phyloP scores from a whole-genome alignment of 257 asterid species.

The Scutellaria galericulata region DNA sequence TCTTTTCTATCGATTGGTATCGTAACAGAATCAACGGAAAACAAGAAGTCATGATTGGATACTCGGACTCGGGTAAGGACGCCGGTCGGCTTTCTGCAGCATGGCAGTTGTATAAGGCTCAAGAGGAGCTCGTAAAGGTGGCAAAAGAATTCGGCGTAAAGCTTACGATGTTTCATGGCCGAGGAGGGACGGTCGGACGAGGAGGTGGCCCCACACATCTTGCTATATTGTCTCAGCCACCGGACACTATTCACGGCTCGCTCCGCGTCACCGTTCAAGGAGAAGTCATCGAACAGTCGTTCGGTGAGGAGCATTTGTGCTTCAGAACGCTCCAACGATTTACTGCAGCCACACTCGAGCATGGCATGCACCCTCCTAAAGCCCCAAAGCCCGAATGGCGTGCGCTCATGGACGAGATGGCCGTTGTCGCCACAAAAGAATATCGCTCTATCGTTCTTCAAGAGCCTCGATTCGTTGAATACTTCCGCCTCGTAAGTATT shows the following conservation, averaged over 20 bases:
- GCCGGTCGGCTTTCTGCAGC: constrained; percentile 98
- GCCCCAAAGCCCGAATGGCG: constrained; percentile 98
- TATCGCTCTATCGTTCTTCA: constrained; percentile 85
- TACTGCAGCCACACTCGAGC: constrained; percentile 99
- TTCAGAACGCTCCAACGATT: constrained; percentile 91
- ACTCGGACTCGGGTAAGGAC: constrained; percentile 95
- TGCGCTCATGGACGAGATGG: constrained; percentile 88
- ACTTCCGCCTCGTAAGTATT: constrained; percentile 87
- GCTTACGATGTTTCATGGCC: constrained; percentile 91
- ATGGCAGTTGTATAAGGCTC: constrained; percentile 93
- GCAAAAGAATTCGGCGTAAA: constrained; percentile 84
- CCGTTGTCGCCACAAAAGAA: constrained; percentile 79
- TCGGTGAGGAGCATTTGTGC: constrained; percentile 95
- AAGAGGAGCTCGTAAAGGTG: constrained; percentile 87
- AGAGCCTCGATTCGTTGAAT: constrained; percentile 93
- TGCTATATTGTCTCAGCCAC: constrained; percentile 96
- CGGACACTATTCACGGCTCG: constrained; percentile 86
- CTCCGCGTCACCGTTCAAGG: constrained; percentile 97
- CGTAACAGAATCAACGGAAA: constrained; percentile 73
- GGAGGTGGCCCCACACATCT: constrained; percentile 99
- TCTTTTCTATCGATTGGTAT: constrained; percentile 92
- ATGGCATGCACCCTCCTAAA: constrained; percentile 87
- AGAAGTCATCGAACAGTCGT: constrained; percentile 89
- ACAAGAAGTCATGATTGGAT: constrained; percentile 98
- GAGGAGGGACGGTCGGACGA: constrained; percentile 94